These are phyloP conservation scores for Agrostemma githago DNA, from an alignment of 148 eudicot species.

Conservation along the genomic window DNA sequence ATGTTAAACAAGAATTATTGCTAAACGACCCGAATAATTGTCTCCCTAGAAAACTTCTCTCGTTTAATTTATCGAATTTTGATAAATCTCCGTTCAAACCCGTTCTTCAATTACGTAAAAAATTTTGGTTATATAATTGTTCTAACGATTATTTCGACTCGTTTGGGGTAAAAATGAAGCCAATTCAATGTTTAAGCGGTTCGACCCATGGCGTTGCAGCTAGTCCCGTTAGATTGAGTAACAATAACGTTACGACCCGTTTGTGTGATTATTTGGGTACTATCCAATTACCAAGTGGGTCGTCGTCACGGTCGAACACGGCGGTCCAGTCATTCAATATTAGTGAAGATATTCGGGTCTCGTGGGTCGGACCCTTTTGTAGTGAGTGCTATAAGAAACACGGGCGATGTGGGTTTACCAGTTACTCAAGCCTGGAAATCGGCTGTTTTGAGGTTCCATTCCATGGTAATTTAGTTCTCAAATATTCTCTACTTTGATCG, in stretches of 20 bases:
- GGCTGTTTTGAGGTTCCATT: conserved; percentile 13
- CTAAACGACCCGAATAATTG: conserved; percentile 32
- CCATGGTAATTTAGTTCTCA: not conserved
- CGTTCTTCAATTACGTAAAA: conserved; percentile 1
- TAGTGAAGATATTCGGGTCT: conserved; percentile 30
- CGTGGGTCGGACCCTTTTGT: conserved; percentile 44
- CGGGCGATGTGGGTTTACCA: conserved; percentile 35
- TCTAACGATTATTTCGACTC: conserved; percentile 13
- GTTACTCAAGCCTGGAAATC: conserved; percentile 17
- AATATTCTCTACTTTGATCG: not conserved
- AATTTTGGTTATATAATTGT: conserved; percentile 31
- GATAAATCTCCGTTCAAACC: conserved; percentile 14
- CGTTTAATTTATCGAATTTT: conserved; percentile 11
- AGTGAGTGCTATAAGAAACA: conserved; percentile 32
- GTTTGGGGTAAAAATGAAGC: conserved; percentile 6
- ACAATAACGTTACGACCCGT: not conserved
- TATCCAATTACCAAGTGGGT: conserved; percentile 30
- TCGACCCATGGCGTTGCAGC: conserved; percentile 35
- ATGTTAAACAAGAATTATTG: conserved; percentile 22
- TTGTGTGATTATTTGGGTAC: conserved; percentile 26
- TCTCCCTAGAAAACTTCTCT: conserved; percentile 25
- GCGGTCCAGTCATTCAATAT: conserved; percentile 31
- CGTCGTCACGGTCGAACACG: conserved; percentile 13
- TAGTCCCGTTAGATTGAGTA: not conserved
- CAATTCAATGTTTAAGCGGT: conserved; percentile 44